phyloP scores from a whole-genome alignment of 495 filamentous ascomycete species.

The Tuber melanosporum region DNA sequence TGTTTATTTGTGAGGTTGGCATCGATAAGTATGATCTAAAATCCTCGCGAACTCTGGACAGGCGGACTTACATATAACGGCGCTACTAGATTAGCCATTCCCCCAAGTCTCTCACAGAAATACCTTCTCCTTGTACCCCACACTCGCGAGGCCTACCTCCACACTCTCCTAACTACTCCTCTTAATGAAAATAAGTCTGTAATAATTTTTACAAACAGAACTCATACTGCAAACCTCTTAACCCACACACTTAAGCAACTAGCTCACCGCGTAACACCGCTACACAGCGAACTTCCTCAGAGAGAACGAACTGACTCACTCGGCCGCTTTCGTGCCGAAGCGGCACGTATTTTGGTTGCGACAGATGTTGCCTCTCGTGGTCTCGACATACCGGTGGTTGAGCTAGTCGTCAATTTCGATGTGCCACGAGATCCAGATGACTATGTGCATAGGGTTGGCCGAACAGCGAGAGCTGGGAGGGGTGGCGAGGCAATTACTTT shows the following conservation, averaged over 20 bases:
- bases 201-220: conserved; percentile 94
- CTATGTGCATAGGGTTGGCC: conserved; percentile 92
- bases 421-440: conserved; percentile 92
- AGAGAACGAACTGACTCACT: conserved; percentile 77
- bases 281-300: conserved; percentile 82
- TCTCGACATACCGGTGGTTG: conserved; percentile 90
- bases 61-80: not conserved
- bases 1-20: conserved; percentile 83
- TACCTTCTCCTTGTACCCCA: conserved; percentile 82
- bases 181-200: conserved; percentile 63
- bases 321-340: conserved; percentile 82
- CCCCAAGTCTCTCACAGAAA: conserved; percentile 70
- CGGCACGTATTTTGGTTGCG: conserved; percentile 82
- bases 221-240: conserved; percentile 76
- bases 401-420: conserved; percentile 88
- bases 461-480: conserved; percentile 85
- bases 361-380: conserved; percentile 95
- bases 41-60: not conserved
- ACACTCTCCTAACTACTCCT: conserved; percentile 76
- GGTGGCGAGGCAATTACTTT: conserved; percentile 76
- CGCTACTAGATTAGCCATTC: conserved; percentile 54
- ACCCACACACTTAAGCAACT: conserved; percentile 78
- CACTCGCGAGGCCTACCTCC: conserved; percentile 87
- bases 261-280: conserved; percentile 78
- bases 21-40: conserved; percentile 50